A percentile compares a stretch with the other conserved stretches of the same genome.
Evolutionary conservation across 148 eudicot species (phyloP).

Genomic region (Persicaria tinctoria): DNA sequence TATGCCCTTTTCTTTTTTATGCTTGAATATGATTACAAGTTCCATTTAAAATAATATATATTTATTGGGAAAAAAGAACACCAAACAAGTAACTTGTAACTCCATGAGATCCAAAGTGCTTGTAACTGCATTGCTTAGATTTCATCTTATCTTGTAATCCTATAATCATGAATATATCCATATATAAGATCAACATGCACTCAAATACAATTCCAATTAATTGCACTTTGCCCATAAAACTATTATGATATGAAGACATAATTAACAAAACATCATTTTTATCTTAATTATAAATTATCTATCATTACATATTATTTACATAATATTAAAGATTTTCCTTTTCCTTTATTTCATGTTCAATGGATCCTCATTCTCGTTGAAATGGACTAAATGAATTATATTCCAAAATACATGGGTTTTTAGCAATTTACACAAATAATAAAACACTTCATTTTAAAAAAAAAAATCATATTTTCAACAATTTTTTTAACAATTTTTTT

Average conservation of each 20-base stretch:
- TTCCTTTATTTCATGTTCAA: background rate
- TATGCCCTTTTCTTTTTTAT: background rate
- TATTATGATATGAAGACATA: too few species aligned
- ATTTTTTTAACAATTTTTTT: too few species aligned
- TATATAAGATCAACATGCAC: background rate
- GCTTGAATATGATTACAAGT: background rate
- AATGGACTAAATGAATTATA: background rate
- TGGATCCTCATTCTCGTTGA: conserved; percentile 5
- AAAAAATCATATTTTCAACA: too few species aligned
- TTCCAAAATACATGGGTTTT: too few species aligned
- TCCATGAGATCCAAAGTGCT: too few species aligned
- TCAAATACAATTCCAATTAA: conserved; percentile 3
- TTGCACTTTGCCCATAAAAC: background rate
- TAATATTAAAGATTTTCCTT: background rate
- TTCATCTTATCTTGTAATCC: conserved; percentile 3
- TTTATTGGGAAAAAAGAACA: background rate
- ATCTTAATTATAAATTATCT: too few species aligned
- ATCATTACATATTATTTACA: background rate
- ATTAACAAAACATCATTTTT: too few species aligned
- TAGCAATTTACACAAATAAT: too few species aligned
- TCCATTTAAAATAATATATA: background rate
- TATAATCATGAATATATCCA: background rate
- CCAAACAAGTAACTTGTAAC: background rate
- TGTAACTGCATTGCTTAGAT: background rate
- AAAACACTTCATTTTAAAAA: too few species aligned